Base-by-base conservation (phyloP, 345 rosid species). In the Corchorus olitorius region DNA sequence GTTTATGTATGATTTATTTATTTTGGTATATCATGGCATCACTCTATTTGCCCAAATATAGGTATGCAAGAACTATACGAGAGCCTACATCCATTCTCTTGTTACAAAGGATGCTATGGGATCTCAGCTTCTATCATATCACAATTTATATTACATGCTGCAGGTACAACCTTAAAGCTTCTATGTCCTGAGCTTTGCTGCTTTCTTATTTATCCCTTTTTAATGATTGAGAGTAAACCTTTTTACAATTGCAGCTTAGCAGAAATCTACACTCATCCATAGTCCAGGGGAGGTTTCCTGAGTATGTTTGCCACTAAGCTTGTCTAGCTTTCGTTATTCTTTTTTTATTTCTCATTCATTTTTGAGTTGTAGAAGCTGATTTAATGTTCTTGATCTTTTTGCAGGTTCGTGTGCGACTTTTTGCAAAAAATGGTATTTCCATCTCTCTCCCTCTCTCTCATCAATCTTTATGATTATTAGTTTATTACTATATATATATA, bases 41-140 rank as follows among this genome's bases (percentile, higher is more conserved):
- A 12, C 41, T 71, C 46, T 35, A 9, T 76, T 59, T 76, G 50
- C 68, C 33, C 33, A 78, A 72, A 33, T 82, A 62, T 72, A 90
- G 94, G 94, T 92, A n/a, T 92, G 97, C 87, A 90, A 86, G 84
- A 92, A 81, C 45, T 90, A 89, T 75, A 81, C 93, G 3, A 84
- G 97, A 83, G 94, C 94, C 65, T 90, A 92, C 76, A 82, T 92
- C 39, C 97, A 89, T 84, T 84, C 84, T 77, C 87, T 92, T 61
- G 97, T 90, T 16, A 83, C 94, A 3, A 92, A 90, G 77, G 94
- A 92, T 75, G 88, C 93, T 2, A 92, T 90, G 94, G 97, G 97
- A 53, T 90, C 97, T 37, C 94, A 90, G 80, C 97, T 92, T 83
- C 77, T 92, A 37, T 92, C 94, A 20, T 90, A 89, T 75, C 94